phyloP scores from a whole-genome alignment of 441 rosid species.

The Pelargonium australe region DNA sequence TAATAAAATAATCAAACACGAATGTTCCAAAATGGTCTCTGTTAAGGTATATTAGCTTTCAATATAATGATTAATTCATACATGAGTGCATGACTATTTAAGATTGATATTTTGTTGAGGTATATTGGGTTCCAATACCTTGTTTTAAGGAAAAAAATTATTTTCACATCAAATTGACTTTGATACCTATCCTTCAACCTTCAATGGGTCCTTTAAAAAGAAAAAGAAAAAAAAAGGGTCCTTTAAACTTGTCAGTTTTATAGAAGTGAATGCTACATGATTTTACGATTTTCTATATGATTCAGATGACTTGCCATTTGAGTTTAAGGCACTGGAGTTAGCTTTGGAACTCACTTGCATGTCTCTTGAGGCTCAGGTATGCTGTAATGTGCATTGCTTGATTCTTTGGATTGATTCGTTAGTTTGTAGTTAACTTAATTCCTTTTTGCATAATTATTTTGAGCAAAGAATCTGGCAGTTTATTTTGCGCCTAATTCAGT shows the following conservation, averaged over 20 bases:
- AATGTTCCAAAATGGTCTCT: not conserved
- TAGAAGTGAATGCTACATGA: constrained; percentile 1
- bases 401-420: constrained; percentile 1
- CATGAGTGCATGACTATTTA: not conserved
- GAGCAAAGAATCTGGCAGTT: constrained; percentile 1
- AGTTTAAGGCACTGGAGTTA: constrained; percentile 85
- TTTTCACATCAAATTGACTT: not conserved
- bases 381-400: constrained; percentile 18
- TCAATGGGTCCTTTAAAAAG: not conserved
- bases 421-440: not conserved
- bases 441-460: constrained; percentile 4
- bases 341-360: constrained; percentile 86
- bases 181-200: constrained; percentile 5
- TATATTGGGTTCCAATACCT: not conserved
- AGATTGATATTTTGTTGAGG: not conserved
- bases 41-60: not conserved
- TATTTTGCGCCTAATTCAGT: constrained; percentile 3
- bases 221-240: not conserved
- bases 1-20: not conserved
- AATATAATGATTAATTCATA: not conserved
- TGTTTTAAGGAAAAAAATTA: constrained; percentile 1
- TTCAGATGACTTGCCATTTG: constrained; percentile 96
- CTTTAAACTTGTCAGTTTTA: not conserved
- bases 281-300: constrained; percentile 24
- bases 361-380: constrained; percentile 86